Conservation (phyloP, 306 rosid species). For the Corylus heterophylla region DNA sequence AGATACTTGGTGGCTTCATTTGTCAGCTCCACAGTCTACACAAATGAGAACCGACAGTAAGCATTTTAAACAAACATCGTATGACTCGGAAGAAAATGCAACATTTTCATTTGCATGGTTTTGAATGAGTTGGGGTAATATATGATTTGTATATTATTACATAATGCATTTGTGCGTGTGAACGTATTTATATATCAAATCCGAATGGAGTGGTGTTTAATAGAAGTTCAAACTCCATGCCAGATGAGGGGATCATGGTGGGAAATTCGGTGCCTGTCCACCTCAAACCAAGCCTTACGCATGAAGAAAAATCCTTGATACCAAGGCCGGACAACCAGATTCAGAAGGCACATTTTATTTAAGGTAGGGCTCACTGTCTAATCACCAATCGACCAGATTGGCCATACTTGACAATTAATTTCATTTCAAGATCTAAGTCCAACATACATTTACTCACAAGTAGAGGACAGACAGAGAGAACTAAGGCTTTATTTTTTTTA, state of each 20-base stretch:
- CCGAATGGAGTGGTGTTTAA: too few species aligned
- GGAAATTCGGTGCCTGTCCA: background rate
- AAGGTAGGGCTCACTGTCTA: background rate
- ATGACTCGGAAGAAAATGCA: background rate
- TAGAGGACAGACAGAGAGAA: background rate
- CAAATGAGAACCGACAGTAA: slow-evolving; percentile 28
- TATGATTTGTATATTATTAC: background rate
- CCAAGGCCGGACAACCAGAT: background rate
- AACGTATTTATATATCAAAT: background rate
- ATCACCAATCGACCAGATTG: background rate
- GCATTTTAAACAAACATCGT: slow-evolving; percentile 9
- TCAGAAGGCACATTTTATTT: background rate
- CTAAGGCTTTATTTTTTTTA: background rate
- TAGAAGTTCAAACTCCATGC: background rate
- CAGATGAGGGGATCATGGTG: background rate
- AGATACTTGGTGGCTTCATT: slow-evolving; percentile 85
- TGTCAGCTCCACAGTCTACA: slow-evolving; percentile 96
- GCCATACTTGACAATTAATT: background rate
- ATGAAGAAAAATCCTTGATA: background rate
- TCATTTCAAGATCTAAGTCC: background rate
- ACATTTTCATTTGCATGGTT: background rate
- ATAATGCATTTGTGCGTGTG: background rate
- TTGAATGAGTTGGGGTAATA: background rate
- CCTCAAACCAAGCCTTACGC: too few species aligned
- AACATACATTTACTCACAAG: background rate